These are phyloP conservation scores for Cyclotella cryptica DNA, from an alignment of 108 stramenopile genomes.

Conservation along the genomic window DNA sequence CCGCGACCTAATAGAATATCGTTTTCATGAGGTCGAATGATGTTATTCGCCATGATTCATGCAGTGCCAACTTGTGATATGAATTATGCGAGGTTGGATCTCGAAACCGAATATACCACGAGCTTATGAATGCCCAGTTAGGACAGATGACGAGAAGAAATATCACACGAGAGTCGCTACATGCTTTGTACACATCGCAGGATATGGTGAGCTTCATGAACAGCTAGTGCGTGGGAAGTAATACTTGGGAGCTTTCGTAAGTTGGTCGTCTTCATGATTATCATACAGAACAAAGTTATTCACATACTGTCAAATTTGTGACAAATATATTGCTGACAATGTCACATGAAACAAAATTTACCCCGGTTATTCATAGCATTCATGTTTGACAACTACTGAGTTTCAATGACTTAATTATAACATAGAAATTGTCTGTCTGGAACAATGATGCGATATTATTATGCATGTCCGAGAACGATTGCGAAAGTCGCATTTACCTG, in stretches of 20 bases:
- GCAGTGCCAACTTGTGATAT: not conserved
- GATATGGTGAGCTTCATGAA: not conserved
- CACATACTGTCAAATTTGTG: not conserved
- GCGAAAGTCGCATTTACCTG: no score
- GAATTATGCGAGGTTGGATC: not conserved
- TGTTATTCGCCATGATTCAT: not conserved
- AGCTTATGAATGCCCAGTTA: not conserved
- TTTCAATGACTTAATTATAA: not conserved
- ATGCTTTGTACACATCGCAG: no score
- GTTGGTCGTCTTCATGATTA: not conserved
- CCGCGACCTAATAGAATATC: conserved; percentile 70
- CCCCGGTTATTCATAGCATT: no score
- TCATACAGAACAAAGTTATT: not conserved
- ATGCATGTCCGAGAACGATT: no score
- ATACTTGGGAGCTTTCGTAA: not conserved
- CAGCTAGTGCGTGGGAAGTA: not conserved
- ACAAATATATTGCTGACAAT: not conserved
- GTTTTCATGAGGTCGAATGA: conserved; percentile 49
- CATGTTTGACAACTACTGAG: not conserved
- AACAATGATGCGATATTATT: no score
- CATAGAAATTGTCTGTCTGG: no score
- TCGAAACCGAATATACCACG: not conserved
- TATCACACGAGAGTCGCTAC: no score
- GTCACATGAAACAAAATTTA: not conserved
- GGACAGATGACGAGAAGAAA: no score